A percentile compares a stretch with the other conserved stretches of the same genome.
phyloP scores from a whole-genome alignment of 306 rosid genomes.

The Lagenaria siceraria region DNA sequence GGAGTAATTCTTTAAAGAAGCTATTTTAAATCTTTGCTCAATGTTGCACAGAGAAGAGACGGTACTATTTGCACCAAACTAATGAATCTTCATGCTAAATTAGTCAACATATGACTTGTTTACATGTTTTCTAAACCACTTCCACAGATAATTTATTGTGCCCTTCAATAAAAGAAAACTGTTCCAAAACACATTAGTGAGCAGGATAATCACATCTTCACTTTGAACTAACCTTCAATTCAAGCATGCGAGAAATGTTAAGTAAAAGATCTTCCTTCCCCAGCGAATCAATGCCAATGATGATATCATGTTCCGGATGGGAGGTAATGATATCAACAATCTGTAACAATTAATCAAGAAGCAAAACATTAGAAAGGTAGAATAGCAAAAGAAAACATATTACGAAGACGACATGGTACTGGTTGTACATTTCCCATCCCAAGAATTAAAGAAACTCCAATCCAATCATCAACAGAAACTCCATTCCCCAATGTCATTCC shows the following conservation, averaged over 20 bases:
- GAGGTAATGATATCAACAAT: constrained; percentile 42
- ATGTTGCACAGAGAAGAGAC: not conserved
- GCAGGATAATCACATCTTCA: not conserved
- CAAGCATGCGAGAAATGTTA: constrained; percentile 36
- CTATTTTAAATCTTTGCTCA: not conserved
- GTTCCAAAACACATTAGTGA: not conserved
- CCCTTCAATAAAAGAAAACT: not conserved
- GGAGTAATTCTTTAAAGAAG: not conserved
- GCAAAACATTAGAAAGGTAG: not conserved
- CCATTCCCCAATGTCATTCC: not conserved
- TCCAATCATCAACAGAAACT: not conserved
- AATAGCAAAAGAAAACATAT: not conserved
- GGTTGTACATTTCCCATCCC: not conserved
- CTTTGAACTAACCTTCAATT: constrained; percentile 40
- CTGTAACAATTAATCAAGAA: constrained; percentile 25
- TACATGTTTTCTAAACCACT: not conserved
- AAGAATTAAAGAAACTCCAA: not conserved
- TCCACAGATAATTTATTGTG: not conserved
- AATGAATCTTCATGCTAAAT: not conserved
- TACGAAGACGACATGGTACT: not conserved
- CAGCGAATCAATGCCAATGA: constrained; percentile 51
- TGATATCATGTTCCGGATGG: constrained; percentile 56
- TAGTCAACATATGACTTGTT: not conserved
- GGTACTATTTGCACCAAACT: not conserved
- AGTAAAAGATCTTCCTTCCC: constrained; percentile 70